phyloP scores from a whole-genome alignment of 2,329 filamentous ascomycete species.

The Pseudocercospora fijiensis region DNA sequence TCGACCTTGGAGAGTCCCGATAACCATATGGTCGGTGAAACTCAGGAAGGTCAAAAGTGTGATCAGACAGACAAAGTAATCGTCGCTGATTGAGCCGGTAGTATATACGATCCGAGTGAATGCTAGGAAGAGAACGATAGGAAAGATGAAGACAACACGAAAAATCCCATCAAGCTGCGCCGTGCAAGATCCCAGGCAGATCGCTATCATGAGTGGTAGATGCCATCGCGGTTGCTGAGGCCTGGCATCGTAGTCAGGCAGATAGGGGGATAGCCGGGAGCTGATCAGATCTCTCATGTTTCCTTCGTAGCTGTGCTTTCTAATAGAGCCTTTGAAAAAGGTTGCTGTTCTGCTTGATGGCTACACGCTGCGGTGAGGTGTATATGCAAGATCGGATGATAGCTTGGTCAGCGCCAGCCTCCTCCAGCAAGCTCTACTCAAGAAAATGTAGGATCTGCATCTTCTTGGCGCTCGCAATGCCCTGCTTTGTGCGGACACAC shows the following conservation, averaged over 20 bases:
- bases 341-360: not conserved
- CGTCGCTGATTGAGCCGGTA: not conserved
- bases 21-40: constrained; percentile 1
- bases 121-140: not conserved
- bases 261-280: not conserved
- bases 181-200: not conserved
- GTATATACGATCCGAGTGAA: not conserved
- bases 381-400: not conserved
- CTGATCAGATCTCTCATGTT: not conserved
- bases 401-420: not conserved
- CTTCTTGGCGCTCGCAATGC: not conserved
- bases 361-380: not conserved
- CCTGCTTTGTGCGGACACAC: not conserved
- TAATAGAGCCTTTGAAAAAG: not conserved
- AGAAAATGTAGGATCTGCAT: not conserved
- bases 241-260: not conserved
- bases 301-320: not conserved
- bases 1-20: not conserved
- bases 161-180: not conserved
- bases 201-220: not conserved
- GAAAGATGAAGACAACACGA: not conserved
- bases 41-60: not conserved
- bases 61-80: not conserved
- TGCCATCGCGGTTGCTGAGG: not conserved
- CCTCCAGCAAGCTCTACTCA: not conserved